phyloP scores from a whole-genome alignment of 1,284 basidiomycete genomes.

The Xanthoconium separans region DNA sequence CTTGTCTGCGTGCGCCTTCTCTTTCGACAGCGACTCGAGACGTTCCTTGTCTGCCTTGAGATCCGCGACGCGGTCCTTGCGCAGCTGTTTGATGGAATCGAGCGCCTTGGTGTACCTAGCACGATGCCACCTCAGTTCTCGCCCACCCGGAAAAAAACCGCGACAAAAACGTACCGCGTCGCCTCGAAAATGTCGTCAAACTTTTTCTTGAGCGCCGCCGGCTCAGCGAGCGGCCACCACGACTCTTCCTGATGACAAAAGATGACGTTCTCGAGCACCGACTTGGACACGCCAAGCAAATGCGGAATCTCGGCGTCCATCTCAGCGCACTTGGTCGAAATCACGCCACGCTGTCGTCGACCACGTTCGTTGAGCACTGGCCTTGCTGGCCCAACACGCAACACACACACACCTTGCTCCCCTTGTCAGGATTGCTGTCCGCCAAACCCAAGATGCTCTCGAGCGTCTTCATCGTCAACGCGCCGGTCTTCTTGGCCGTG shows the following conservation, averaged over 20 bases:
- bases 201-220: slow-evolving; percentile 92
- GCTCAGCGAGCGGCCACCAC: slow-evolving; percentile 96
- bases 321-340: slow-evolving; percentile 96
- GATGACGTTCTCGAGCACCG: slow-evolving; percentile 98
- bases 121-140: too few species aligned
- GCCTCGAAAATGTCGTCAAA: slow-evolving; percentile 99
- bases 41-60: slow-evolving; percentile 93
- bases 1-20: slow-evolving; percentile 88
- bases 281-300: slow-evolving; percentile 93
- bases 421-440: slow-evolving; percentile 65
- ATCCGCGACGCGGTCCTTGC: slow-evolving; percentile 89
- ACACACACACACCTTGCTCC: slow-evolving; percentile 67
- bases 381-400: background rate
- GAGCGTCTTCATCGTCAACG: slow-evolving; percentile 94
- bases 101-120: slow-evolving; percentile 93
- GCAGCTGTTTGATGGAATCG: slow-evolving; percentile 85
- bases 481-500: slow-evolving; percentile 85
- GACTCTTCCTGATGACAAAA: slow-evolving; percentile 99
- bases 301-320: slow-evolving; percentile 94
- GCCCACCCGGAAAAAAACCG: background rate
- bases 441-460: slow-evolving; percentile 86
- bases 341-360: slow-evolving; percentile 48
- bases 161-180: slow-evolving; percentile 67
- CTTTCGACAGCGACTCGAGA: slow-evolving; percentile 75
- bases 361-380: slow-evolving; percentile 56